Percentiles rank a stretch among this genome's conserved stretches.
Conservation (phyloP, 2,329 filamentous ascomycete genomes). For the Fusarium praegraminearum region DNA sequence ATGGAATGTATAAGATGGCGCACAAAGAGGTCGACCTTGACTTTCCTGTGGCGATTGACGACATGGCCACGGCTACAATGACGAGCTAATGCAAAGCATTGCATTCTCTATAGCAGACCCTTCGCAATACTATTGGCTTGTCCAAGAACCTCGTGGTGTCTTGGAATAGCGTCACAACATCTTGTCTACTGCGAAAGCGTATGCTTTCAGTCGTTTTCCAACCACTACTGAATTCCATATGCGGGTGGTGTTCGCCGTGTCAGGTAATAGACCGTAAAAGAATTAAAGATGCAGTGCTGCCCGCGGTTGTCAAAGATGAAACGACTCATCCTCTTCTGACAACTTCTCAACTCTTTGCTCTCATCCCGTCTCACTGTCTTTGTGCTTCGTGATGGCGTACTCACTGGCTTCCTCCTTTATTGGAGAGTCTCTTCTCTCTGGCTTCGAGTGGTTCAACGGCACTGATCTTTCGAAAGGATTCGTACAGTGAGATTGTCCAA, state of each 20-base stretch:
- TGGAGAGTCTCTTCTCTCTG: constrained; percentile 58
- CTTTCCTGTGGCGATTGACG: constrained; percentile 3
- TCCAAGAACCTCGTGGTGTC: constrained; percentile 40
- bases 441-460: constrained; percentile 64
- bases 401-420: constrained; percentile 58
- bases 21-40: constrained; percentile 29
- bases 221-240: constrained; percentile 40
- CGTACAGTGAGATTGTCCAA: constrained; percentile 67
- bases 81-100: constrained; percentile 27
- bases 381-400: constrained; percentile 53
- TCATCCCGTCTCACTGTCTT: constrained; percentile 11
- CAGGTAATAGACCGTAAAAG: constrained; percentile 22
- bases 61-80: constrained; percentile 15
- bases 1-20: constrained; percentile 42
- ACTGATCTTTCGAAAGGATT: constrained; percentile 75
- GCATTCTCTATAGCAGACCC: constrained; percentile 34
- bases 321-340: constrained; percentile 12
- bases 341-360: constrained; percentile 23
- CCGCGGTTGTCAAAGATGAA: constrained; percentile 19
- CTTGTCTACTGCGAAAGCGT: constrained; percentile 32
- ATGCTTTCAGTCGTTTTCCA: constrained; percentile 39
- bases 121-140: constrained; percentile 23
- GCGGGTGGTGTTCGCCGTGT: constrained; percentile 26
- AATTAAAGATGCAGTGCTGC: constrained; percentile 38
- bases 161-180: constrained; percentile 21